Conservation (phyloP, 1,139 yeast genomes). For the Blastobotrys indianensis region DNA sequence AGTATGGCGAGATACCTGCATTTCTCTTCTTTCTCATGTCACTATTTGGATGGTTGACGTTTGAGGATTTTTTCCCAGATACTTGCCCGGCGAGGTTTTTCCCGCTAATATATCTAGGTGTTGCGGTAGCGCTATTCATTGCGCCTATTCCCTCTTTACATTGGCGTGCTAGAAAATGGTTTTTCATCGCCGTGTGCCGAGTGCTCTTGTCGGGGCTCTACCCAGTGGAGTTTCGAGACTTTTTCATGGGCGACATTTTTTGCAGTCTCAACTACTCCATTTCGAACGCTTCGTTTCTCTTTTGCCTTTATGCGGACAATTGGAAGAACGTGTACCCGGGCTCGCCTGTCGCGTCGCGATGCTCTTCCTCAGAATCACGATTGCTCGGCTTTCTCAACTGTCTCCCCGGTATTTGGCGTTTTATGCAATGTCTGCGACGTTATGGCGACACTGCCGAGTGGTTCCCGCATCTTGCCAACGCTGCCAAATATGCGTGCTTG, state of each 20-base stretch:
- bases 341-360: constrained; percentile 40
- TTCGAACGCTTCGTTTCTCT: constrained; percentile 79
- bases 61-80: constrained; percentile 60
- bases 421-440: constrained; percentile 86
- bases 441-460: constrained; percentile 88
- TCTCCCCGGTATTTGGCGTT: constrained; percentile 86
- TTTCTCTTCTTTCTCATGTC: constrained; percentile 51
- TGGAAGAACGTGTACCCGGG: constrained; percentile 45
- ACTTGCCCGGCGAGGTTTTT: constrained; percentile 61
- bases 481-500: constrained; percentile 64
- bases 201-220: constrained; percentile 74
- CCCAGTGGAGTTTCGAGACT: constrained; percentile 93
- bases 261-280: constrained; percentile 84
- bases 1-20: constrained; percentile 60
- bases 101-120: constrained; percentile 73
- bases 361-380: constrained; percentile 77
- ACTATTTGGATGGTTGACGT: constrained; percentile 68
- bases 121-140: constrained; percentile 47
- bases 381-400: constrained; percentile 76
- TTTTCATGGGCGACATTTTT: constrained; percentile 84
- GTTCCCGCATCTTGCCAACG: constrained; percentile 96
- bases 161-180: constrained; percentile 63
- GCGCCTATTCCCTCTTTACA: constrained; percentile 53
- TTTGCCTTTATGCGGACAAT: constrained; percentile 69
- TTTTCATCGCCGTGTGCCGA: constrained; percentile 66